Evolutionary conservation across 1,139 yeast genomes (phyloP).

Genomic region (Kodamaea fungicola): DNA sequence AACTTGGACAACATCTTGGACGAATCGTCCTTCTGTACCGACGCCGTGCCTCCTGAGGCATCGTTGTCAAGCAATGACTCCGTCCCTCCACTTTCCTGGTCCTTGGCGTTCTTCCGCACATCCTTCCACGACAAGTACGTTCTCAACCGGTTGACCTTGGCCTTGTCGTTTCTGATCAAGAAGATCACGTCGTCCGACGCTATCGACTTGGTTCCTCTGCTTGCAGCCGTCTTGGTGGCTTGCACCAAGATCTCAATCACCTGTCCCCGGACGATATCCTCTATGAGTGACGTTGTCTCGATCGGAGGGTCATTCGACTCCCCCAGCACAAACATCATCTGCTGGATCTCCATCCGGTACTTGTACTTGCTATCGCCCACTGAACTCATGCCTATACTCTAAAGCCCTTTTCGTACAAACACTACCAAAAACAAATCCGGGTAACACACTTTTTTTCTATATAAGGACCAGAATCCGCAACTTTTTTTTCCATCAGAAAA

Average conservation of each 20-base stretch:
- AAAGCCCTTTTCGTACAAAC: not conserved
- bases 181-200: conserved; percentile 93
- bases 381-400: conserved; percentile 1
- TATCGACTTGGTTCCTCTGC: conserved; percentile 80
- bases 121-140: conserved; percentile 97
- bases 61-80: conserved; percentile 48
- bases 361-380: conserved; percentile 51
- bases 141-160: conserved; percentile 85
- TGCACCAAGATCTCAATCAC: conserved; percentile 85
- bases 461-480: conserved; percentile 3
- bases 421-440: conserved; percentile 7
- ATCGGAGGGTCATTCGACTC: conserved; percentile 93
- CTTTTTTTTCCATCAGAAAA: conserved; percentile 5
- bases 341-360: conserved; percentile 84
- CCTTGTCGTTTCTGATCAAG: conserved; percentile 87
- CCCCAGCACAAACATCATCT: conserved; percentile 98
- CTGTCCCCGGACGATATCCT: conserved; percentile 92
- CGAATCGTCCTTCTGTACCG: conserved; percentile 40
- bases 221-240: conserved; percentile 72
- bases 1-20: conserved; percentile 62
- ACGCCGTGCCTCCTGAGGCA: conserved; percentile 30
- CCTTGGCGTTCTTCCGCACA: conserved; percentile 94
- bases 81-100: conserved; percentile 83
- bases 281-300: conserved; percentile 86
- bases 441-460: conserved; percentile 8